Percentiles rank a stretch among this genome's conserved stretches.
Conservation (phyloP, 305 asterid genomes). For the Nicotiana rustica region DNA sequence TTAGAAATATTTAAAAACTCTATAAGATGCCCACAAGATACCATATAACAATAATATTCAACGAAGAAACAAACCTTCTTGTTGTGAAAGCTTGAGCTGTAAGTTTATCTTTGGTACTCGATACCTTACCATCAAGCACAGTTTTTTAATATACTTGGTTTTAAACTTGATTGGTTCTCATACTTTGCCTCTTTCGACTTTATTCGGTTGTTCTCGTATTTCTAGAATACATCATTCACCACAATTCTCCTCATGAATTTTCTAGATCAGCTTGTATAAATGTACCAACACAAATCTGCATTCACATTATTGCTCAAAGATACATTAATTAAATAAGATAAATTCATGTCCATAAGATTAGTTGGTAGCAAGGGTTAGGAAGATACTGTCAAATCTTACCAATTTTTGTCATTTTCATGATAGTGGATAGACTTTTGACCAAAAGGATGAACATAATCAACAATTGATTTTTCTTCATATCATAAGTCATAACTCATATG, state of each 20-base stretch:
- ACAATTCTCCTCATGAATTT: no score
- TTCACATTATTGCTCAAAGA: no score
- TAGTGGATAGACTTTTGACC: background rate
- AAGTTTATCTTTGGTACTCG: background rate
- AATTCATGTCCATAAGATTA: no score
- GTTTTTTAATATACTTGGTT: no score
- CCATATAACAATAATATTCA: background rate
- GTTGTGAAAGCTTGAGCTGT: background rate
- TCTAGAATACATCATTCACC: no score
- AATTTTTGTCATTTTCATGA: background rate
- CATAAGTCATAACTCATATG: background rate
- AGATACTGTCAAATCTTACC: background rate
- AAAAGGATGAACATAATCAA: background rate
- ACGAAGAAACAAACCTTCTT: background rate
- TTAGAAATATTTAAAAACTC: no score
- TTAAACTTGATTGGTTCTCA: no score
- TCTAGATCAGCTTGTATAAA: no score
- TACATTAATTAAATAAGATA: no score
- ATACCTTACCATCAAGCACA: background rate
- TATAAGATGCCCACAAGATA: no score
- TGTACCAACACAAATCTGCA: no score
- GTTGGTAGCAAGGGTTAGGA: no score
- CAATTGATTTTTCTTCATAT: background rate
- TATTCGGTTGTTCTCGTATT: background rate
- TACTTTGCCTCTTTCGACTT: background rate